Percentiles rank a stretch among this genome's conserved stretches.
phyloP scores from a whole-genome alignment of 2,329 filamentous ascomycete genomes.

The Coniella vitis region DNA sequence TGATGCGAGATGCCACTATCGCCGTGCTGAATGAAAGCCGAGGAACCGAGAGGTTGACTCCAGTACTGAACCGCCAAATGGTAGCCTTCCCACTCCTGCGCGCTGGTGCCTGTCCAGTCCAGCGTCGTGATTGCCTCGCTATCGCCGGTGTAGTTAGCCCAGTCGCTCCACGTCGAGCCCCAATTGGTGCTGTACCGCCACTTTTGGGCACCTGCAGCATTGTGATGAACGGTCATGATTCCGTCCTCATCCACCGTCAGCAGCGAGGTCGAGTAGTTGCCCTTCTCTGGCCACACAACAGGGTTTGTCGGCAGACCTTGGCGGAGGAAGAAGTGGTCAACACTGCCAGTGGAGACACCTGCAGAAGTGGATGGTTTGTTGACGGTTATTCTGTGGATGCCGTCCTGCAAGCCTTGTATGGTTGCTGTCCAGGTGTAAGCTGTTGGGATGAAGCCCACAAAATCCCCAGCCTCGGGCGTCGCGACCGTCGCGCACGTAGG shows the following conservation, averaged over 20 bases:
- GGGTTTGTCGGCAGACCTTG: constrained; percentile 51
- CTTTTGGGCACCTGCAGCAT: constrained; percentile 51
- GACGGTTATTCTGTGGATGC: constrained; percentile 50
- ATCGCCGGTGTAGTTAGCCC: constrained; percentile 47
- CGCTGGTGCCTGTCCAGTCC: constrained; percentile 48
- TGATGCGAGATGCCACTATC: constrained; percentile 35
- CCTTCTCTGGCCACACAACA: constrained; percentile 45
- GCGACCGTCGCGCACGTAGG: constrained; percentile 6
- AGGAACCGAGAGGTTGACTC: constrained; percentile 50
- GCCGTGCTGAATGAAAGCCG: constrained; percentile 51
- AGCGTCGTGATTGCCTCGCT: constrained; percentile 42
- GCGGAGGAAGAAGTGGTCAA: constrained; percentile 52
- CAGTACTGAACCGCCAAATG: constrained; percentile 58
- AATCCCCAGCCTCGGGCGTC: constrained; percentile 24
- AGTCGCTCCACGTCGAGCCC: constrained; percentile 51
- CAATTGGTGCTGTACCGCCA: constrained; percentile 58
- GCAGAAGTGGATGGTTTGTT: constrained; percentile 41
- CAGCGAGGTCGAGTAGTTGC: constrained; percentile 45
- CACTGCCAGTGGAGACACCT: constrained; percentile 38
- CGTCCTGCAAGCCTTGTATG: constrained; percentile 41
- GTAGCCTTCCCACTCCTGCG: constrained; percentile 52
- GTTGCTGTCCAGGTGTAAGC: constrained; percentile 38
- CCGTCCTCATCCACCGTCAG: constrained; percentile 31
- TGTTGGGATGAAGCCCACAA: constrained; percentile 45
- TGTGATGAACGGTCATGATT: constrained; percentile 43